Conservation (phyloP, 2,329 filamentous ascomycete genomes). For the Colletotrichum lindemuthianum region DNA sequence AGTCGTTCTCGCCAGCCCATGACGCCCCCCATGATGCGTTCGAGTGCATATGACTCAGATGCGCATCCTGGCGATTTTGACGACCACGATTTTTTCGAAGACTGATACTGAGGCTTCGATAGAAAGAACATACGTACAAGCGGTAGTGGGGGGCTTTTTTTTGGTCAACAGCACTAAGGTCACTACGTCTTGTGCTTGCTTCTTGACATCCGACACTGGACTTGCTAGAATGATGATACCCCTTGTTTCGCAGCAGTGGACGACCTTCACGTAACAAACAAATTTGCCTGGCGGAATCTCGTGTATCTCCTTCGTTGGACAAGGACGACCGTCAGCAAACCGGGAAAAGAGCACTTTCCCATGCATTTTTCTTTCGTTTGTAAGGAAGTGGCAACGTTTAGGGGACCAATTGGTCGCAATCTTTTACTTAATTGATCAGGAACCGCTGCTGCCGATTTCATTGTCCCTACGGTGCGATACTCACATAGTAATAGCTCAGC, state of each 20-base stretch:
- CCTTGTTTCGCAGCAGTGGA: constrained; percentile 40
- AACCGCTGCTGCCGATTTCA: too few species aligned
- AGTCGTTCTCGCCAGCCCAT: constrained; percentile 55
- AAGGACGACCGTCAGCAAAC: too few species aligned
- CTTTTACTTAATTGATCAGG: too few species aligned
- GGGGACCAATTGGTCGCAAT: too few species aligned
- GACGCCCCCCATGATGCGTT: constrained; percentile 71
- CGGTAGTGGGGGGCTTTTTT: constrained; percentile 18
- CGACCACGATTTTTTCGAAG: constrained; percentile 68
- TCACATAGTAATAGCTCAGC: too few species aligned
- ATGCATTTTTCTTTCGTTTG: too few species aligned
- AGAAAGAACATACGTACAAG: constrained; percentile 35
- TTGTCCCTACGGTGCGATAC: too few species aligned
- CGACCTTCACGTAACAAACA: constrained; percentile 11
- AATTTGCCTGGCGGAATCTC: not conserved
- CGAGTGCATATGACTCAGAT: constrained; percentile 69
- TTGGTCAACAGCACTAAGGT: constrained; percentile 32
- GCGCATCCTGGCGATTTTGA: constrained; percentile 69
- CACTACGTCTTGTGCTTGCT: constrained; percentile 31
- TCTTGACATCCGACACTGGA: constrained; percentile 31
- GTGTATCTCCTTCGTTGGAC: too few species aligned
- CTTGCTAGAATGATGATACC: constrained; percentile 51
- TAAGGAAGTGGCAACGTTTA: too few species aligned
- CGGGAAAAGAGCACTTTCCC: too few species aligned
- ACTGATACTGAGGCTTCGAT: constrained; percentile 57